A percentile compares a stretch with the other conserved stretches of the same genome.
Evolutionary conservation across 176 grass and related monocot genomes (phyloP).

Genomic region (Eremochloa ophiuroides): DNA sequence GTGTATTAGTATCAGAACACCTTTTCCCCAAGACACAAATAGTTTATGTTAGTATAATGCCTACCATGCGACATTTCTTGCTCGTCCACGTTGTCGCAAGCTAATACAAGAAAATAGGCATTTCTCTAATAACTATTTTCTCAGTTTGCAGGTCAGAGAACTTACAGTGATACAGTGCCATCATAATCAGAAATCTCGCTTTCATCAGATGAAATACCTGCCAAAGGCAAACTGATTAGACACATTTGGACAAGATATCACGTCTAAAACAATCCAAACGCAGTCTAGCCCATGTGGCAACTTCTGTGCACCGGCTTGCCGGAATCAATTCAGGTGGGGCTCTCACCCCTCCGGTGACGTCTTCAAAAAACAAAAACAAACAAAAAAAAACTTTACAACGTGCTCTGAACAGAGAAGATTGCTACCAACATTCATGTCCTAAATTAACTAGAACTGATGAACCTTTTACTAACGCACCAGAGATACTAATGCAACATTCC

Average conservation of each 20-base stretch:
- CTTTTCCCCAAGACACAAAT: not conserved
- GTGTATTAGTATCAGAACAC: not conserved
- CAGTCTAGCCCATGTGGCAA: no score
- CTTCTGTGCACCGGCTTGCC: no score
- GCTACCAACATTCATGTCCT: not conserved
- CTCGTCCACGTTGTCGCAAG: not conserved
- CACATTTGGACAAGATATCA: not conserved
- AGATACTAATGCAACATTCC: not conserved
- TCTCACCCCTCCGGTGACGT: no score
- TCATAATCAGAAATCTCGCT: constrained; percentile 31
- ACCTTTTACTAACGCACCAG: not conserved
- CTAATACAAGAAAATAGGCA: not conserved
- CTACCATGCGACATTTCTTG: not conserved
- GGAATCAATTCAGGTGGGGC: no score
- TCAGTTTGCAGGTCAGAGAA: constrained; percentile 14
- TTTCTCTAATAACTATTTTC: not conserved
- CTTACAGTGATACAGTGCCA: constrained; percentile 46
- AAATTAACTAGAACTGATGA: not conserved
- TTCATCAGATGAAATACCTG: constrained; percentile 45
- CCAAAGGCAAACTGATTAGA: constrained; percentile 5
- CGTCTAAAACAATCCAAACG: not conserved
- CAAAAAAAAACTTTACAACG: not conserved
- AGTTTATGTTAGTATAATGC: no score
- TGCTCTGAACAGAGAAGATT: not conserved
- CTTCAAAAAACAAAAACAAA: no score